phyloP scores from a whole-genome alignment of 805 yeast species.

The Candida dendrica region DNA sequence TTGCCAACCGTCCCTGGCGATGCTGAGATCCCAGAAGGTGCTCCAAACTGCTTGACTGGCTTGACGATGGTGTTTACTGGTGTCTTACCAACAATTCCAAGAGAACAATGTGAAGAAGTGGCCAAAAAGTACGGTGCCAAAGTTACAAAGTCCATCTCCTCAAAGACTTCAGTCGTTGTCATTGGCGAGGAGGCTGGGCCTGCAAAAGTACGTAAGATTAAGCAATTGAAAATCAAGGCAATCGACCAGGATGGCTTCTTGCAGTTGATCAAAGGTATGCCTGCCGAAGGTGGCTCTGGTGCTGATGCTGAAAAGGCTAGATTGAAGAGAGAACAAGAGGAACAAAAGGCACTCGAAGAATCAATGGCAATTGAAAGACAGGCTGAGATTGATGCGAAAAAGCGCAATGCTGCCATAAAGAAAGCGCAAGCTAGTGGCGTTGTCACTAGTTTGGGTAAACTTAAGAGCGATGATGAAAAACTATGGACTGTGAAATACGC shows the following conservation, averaged over 20 bases:
- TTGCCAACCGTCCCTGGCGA: constrained; percentile 26
- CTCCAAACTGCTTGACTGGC: constrained; percentile 81
- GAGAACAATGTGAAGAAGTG: constrained; percentile 65
- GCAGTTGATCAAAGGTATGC: constrained; percentile 69
- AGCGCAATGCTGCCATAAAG: constrained; percentile 18
- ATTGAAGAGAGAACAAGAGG: constrained; percentile 63
- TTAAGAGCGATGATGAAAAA: constrained; percentile 47
- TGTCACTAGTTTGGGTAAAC: constrained; percentile 4
- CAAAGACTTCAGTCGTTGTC: constrained; percentile 82
- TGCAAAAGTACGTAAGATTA: constrained; percentile 78
- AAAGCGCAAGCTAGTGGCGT: constrained; percentile 21
- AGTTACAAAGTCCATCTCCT: constrained; percentile 78
- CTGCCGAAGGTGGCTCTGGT: constrained; percentile 88
- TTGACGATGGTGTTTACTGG: constrained; percentile 93
- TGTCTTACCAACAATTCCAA: constrained; percentile 66
- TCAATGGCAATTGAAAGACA: constrained; percentile 41
- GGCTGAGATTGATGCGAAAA: constrained; percentile 30
- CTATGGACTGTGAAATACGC: constrained; percentile 95
- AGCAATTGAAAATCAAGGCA: constrained; percentile 65
- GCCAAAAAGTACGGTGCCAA: constrained; percentile 89
- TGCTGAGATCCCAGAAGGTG: constrained; percentile 68
- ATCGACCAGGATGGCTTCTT: constrained; percentile 83
- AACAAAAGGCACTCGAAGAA: constrained; percentile 44
- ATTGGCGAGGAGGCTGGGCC: constrained; percentile 97
- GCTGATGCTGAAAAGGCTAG: constrained; percentile 68